These are phyloP conservation scores for Naganishia randhawae DNA, from an alignment of 768 basidiomycete species.

Conservation along the genomic window DNA sequence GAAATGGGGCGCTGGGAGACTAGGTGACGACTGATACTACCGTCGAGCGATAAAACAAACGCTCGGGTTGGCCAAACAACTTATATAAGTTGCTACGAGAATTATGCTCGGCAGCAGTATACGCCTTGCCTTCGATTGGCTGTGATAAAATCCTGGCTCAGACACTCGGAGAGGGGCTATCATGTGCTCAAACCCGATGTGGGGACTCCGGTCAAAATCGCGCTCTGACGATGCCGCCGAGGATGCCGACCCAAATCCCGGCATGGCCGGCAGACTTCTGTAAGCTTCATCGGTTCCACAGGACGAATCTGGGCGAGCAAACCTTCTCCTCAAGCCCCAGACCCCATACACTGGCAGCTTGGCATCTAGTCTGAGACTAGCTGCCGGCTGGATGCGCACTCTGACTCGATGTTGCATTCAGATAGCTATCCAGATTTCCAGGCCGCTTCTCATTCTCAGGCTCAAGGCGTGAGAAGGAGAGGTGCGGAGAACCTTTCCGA, in stretches of 20 bases:
- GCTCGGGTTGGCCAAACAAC: neutral
- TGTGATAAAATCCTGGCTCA: conserved; percentile 3
- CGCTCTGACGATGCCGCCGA: conserved; percentile 13
- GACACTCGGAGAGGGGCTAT: neutral
- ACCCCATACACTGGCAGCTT: too few relatives aligned
- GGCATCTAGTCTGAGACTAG: neutral
- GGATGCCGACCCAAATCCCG: conserved; percentile 12
- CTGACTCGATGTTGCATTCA: neutral
- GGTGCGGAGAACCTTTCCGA: conserved; percentile 12
- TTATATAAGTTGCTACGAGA: neutral
- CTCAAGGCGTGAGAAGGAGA: too few relatives aligned
- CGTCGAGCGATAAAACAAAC: too few relatives aligned
- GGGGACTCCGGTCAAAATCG: conserved; percentile 23
- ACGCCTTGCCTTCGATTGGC: conserved; percentile 8
- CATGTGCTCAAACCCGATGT: conserved; percentile 5
- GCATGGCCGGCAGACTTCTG: neutral
- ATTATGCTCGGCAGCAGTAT: neutral
- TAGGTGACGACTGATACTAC: neutral
- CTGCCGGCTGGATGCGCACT: too few relatives aligned
- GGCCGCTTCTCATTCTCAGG: too few relatives aligned
- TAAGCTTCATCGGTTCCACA: conserved; percentile 11
- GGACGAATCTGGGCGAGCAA: neutral
- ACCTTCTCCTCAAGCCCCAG: too few relatives aligned
- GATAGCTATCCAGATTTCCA: neutral
- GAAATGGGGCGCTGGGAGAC: neutral